Evolutionary conservation across 2,329 filamentous ascomycete species (phyloP).

Genomic region (Coniochaeta sp.): DNA sequence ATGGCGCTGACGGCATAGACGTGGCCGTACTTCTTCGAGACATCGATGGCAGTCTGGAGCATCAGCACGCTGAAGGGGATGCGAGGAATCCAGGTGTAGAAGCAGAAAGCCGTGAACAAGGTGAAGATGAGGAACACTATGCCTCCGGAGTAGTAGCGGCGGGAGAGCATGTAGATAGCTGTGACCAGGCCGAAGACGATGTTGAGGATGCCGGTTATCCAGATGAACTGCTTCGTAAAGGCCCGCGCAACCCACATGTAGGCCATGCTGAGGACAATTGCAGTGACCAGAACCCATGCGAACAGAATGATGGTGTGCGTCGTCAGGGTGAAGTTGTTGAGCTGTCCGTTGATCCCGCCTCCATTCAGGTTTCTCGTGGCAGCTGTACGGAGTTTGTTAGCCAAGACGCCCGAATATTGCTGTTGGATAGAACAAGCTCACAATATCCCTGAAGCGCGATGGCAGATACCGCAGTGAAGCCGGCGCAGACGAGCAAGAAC

Average conservation of each 20-base stretch:
- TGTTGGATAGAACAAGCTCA: constrained; percentile 16
- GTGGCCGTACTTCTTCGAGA: constrained; percentile 77
- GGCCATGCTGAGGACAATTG: constrained; percentile 65
- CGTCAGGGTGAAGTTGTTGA: constrained; percentile 61
- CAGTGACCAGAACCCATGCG: constrained; percentile 66
- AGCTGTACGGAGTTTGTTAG: no score
- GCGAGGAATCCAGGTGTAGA: constrained; percentile 80
- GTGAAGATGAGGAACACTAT: constrained; percentile 82
- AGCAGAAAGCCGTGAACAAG: constrained; percentile 74
- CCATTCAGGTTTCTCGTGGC: constrained; percentile 56
- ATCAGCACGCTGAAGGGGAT: constrained; percentile 90
- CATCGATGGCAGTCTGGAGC: constrained; percentile 78
- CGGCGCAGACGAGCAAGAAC: constrained; percentile 28
- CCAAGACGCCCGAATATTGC: neutral
- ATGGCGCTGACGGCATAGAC: constrained; percentile 81
- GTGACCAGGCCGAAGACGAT: constrained; percentile 79
- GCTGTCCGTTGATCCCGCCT: constrained; percentile 64
- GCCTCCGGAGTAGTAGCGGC: constrained; percentile 72
- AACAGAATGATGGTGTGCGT: constrained; percentile 86
- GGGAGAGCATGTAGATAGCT: constrained; percentile 75
- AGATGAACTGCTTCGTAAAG: constrained; percentile 88
- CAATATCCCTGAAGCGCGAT: constrained; percentile 71
- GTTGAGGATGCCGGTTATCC: constrained; percentile 85
- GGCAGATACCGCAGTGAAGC: constrained; percentile 70
- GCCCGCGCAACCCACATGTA: constrained; percentile 71